These are phyloP conservation scores for Daldinia vernicosa DNA, from an alignment of 495 filamentous ascomycete genomes.

Conservation along the genomic window DNA sequence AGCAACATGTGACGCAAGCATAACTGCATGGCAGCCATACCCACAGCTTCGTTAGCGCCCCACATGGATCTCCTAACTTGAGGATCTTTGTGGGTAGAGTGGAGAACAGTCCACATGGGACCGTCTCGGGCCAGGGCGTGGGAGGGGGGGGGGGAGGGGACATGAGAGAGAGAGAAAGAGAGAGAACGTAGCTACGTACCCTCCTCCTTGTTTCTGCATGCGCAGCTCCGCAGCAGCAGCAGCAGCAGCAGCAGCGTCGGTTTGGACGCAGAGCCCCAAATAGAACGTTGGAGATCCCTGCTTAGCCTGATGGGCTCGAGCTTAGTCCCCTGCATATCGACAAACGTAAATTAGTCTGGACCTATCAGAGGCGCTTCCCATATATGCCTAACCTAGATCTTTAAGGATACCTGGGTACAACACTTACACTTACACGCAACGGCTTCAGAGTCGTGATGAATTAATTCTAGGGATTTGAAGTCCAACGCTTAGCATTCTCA, in stretches of 20 bases:
- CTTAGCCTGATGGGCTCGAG: conserved; percentile 32
- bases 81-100: conserved; percentile 34
- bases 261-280: conserved; percentile 45
- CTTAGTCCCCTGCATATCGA: conserved; percentile 42
- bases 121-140: conserved; percentile 31
- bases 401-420: conserved; percentile 4
- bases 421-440: background rate
- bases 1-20: conserved; percentile 44
- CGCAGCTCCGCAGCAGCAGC: background rate
- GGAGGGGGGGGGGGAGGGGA: background rate
- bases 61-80: conserved; percentile 40
- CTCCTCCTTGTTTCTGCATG: conserved; percentile 5
- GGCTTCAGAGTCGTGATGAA: background rate
- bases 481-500: background rate
- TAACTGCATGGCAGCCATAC: conserved; percentile 36
- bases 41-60: conserved; percentile 31
- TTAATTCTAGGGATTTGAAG: background rate
- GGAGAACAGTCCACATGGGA: conserved; percentile 36
- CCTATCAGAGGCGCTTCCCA: conserved; percentile 16
- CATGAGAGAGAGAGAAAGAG: background rate
- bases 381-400: conserved; percentile 11
- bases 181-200: conserved; percentile 15
- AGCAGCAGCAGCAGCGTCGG: conserved; percentile 9
- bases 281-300: conserved; percentile 43
- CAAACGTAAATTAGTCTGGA: conserved; percentile 29